Conservation (phyloP, 352 stramenopile genomes). For the Globisporangium cederbergense region DNA sequence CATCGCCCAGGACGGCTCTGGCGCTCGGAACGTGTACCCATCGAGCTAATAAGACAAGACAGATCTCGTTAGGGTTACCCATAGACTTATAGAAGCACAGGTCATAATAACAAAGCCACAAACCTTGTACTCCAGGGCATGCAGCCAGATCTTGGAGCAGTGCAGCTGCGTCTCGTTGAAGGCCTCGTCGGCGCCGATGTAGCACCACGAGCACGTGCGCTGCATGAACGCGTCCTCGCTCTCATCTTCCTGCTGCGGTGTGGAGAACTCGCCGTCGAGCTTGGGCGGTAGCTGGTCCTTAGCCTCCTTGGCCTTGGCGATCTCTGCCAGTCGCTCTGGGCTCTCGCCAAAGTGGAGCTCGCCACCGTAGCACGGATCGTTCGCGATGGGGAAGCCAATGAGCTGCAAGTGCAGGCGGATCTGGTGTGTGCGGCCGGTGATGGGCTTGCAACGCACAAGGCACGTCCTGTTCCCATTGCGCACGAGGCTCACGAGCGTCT, state of each 20-base stretch:
- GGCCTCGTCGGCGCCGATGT: conserved; percentile 52
- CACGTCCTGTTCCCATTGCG: conserved; percentile 63
- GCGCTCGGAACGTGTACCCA: conserved; percentile 54
- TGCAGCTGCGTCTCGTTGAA: conserved; percentile 86
- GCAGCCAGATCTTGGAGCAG: conserved; percentile 85
- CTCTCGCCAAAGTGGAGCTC: conserved; percentile 89
- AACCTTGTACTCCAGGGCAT: conserved; percentile 87
- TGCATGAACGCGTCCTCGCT: conserved; percentile 70
- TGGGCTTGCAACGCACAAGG: conserved; percentile 90
- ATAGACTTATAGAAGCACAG: not conserved
- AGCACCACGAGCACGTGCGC: conserved; percentile 78
- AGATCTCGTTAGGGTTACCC: not conserved
- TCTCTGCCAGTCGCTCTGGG: conserved; percentile 36
- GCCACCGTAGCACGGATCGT: conserved; percentile 97
- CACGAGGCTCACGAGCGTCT: conserved; percentile 71
- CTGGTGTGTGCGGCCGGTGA: conserved; percentile 96
- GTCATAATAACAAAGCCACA: not conserved
- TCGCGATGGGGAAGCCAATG: conserved; percentile 93
- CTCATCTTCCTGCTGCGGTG: conserved; percentile 50
- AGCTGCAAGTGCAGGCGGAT: conserved; percentile 96
- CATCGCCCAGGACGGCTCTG: conserved; percentile 60
- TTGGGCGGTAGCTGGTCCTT: conserved; percentile 28
- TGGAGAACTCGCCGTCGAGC: conserved; percentile 55
- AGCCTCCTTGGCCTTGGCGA: conserved; percentile 35
- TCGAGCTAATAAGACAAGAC: conserved; percentile 40